These are phyloP conservation scores for Gossypium aridum DNA, from an alignment of 441 rosid species.

Conservation along the genomic window DNA sequence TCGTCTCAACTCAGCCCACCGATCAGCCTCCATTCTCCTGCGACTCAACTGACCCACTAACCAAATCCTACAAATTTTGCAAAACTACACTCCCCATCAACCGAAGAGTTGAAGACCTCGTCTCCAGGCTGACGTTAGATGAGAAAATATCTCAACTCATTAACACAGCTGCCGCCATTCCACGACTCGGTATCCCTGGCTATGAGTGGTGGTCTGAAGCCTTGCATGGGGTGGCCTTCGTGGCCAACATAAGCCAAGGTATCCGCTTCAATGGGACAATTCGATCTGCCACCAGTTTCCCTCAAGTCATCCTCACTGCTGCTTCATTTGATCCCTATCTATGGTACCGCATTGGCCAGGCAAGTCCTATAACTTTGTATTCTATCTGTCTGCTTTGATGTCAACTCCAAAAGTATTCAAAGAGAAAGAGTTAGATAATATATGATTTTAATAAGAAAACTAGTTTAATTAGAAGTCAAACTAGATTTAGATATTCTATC, in stretches of 20 bases:
- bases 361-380: conserved; percentile 8
- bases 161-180: conserved; percentile 48
- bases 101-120: conserved; percentile 50
- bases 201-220: conserved; percentile 94
- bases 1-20: conserved; percentile 19
- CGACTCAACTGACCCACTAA: conserved; percentile 39
- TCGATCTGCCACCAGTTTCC: conserved; percentile 68
- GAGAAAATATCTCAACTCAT: conserved; percentile 75
- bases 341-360: conserved; percentile 79
- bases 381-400: background rate
- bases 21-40: conserved; percentile 53
- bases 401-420: background rate
- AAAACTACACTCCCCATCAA: conserved; percentile 36
- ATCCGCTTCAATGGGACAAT: conserved; percentile 56
- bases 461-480: background rate
- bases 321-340: conserved; percentile 57
- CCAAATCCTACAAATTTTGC: conserved; percentile 46
- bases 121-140: conserved; percentile 54
- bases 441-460: background rate
- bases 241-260: conserved; percentile 24
- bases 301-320: conserved; percentile 74
- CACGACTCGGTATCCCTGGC: conserved; percentile 60
- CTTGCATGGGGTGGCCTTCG: conserved; percentile 55
- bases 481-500: background rate
- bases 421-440: background rate